Base-by-base conservation (phyloP, 139 green algal genomes). In the Chlorella sp. region DNA sequence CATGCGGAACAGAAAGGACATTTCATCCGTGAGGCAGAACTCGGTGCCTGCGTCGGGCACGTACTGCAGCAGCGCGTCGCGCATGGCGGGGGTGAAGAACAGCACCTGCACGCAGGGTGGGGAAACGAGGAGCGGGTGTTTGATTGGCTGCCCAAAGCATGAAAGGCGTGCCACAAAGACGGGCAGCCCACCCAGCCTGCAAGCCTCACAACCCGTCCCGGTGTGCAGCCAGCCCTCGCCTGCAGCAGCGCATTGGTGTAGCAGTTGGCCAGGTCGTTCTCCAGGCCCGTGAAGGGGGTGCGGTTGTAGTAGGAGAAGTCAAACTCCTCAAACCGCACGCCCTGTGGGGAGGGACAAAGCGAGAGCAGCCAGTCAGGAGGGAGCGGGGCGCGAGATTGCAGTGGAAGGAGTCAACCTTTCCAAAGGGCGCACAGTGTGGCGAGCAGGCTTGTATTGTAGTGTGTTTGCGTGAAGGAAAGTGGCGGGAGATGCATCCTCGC, bases 201-300 rank as follows among this genome's bases (percentile, higher is more conserved):
- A 7, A 55, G 11, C 44, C 64, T 4, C 64, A 71, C 12, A 36
- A n/a, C 1, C 64, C 6, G 3, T 4, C 57, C 26, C 63, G 38
- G 44, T 26, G 38, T 26, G 17, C 38, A 20, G 3, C 20, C 12
- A 30, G 36, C 1, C n/a, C 86, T 0, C 23, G 93, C 95, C 93
- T 98, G 96, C 55, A 99, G 85, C 82, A 99, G 85, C 18, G 97
- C 85, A 88, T 99, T 99, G 75, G 92, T 94, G 87, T 99, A 99
- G 86, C 91, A 96, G 90, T 98, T 98, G 74, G 95, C 89, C 32
- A 99, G 81, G 71, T 95, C 94, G 88, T 99, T 99, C 89, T 99
- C 97, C 75, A 99, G 90, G 4, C 97, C 97, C 1, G 93, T 93
- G 86, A 99, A 97, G 25, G 92, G 89, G 18, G 96, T 98, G 36